Base-by-base conservation (phyloP, 768 basidiomycete genomes). In the Harrya chromipes region DNA sequence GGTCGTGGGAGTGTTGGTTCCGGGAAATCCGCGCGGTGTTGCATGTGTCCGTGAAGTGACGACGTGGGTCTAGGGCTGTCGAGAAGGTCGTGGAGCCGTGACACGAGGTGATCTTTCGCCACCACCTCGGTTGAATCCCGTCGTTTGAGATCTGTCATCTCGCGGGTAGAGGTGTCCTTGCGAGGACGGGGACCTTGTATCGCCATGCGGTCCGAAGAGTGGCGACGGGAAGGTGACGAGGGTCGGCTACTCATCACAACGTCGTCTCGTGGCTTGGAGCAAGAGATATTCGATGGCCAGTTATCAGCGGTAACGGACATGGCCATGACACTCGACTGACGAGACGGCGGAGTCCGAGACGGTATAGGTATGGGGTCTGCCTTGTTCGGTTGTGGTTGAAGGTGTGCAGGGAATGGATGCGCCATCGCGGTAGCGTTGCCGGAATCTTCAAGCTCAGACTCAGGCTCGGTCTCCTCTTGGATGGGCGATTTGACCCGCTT, bases 21-120 rank as follows among this genome's bases (percentile, higher is more conserved):
- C 4, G 63, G 56, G n/a, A 65, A 35, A 13, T 63, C 67, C 37
- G 58, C 61, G 29, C 68, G 69, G 34, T 50, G 57, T 39, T 49
- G 57, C 62, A 72, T 68, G 56, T 63, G 75, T n/a, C 13, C 52
- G 35, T 78, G 69, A 4, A 80, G 52, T 6, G 54, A 75, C 4
- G 80, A 69, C 5, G 78, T 66, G 19, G 70, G 58, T 38, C 63
- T 55, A 16, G 73, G 64, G 45, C 75, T 74, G 40, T 69, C 71
- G 12, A 82, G 71, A 10, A 82, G 65, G 50, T 79, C 76, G 26
- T 76, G 68, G 8, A 83, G 62, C 50, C 76, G 72, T 33, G 68
- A 61, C 58, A 57, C 71, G 64, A 63, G 58, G 56, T 57, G 65
- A 39, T 68, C 64, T 43, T 67, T 69, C 40, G 54, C 46, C 57